phyloP scores from a whole-genome alignment of 345 rosid species.

The Ceriops tagal region DNA sequence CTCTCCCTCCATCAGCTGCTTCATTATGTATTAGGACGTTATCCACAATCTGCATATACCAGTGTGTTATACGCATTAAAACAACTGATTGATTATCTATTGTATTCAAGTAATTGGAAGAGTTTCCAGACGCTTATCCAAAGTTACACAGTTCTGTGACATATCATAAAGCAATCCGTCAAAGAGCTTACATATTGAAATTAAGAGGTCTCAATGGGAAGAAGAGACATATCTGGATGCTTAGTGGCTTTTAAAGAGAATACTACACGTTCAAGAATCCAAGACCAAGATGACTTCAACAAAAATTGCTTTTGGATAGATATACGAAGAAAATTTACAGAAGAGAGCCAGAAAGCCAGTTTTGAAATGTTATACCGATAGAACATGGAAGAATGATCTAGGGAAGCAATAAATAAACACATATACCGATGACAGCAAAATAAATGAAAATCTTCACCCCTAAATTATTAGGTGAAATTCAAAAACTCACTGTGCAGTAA shows the following conservation, averaged over 20 bases:
- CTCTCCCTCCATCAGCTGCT: constrained; percentile 45
- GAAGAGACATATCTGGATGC: not conserved
- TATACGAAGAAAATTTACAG: too few relatives aligned
- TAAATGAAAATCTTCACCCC: not conserved
- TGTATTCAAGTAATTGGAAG: not conserved
- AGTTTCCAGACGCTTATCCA: not conserved
- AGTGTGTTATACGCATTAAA: not conserved
- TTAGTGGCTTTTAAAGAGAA: not conserved
- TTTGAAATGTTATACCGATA: not conserved
- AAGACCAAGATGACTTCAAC: not conserved
- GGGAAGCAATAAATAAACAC: not conserved
- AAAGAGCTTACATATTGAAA: not conserved
- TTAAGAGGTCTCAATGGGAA: not conserved
- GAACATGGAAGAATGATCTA: not conserved
- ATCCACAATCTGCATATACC: constrained; percentile 49
- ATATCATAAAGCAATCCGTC: not conserved
- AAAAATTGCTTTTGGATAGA: too few relatives aligned
- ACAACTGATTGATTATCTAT: not conserved
- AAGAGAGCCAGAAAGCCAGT: not conserved
- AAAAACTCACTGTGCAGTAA: not conserved
- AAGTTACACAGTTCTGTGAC: not conserved
- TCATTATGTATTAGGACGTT: constrained; percentile 51
- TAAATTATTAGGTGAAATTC: not conserved
- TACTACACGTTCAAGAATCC: not conserved
- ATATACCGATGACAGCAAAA: not conserved